Percentiles rank a stretch among this genome's conserved stretches.
phyloP scores from a whole-genome alignment of 345 rosid genomes.

The Eutrema japonicum region DNA sequence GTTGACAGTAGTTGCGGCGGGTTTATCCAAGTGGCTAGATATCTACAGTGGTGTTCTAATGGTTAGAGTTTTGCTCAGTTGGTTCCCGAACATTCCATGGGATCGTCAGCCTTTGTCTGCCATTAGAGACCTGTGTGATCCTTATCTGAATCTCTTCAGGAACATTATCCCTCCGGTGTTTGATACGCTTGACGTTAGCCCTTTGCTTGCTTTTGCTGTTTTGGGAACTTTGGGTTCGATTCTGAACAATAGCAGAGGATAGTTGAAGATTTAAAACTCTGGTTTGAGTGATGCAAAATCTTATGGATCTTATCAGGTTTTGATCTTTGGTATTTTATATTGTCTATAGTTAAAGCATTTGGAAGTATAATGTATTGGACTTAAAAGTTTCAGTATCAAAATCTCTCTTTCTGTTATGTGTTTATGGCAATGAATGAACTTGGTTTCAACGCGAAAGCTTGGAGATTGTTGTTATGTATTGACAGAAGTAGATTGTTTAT shows the following conservation, averaged over 20 bases:
- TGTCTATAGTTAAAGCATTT: neutral
- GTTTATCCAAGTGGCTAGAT: conserved; percentile 84
- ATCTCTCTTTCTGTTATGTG: neutral
- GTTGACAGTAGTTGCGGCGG: conserved; percentile 82
- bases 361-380: conserved; percentile 8
- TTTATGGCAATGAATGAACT: conserved; percentile 1
- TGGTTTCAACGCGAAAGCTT: neutral
- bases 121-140: conserved; percentile 83
- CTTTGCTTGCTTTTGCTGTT: conserved; percentile 80
- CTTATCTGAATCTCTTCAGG: conserved; percentile 84
- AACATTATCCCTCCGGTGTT: conserved; percentile 80
- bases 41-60: conserved; percentile 84
- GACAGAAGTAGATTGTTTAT: conserved; percentile 6
- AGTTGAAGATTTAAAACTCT: neutral
- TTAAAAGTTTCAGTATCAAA: conserved; percentile 1
- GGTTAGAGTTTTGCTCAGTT: conserved; percentile 92
- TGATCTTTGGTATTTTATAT: neutral
- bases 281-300: neutral
- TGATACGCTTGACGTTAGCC: conserved; percentile 82
- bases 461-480: neutral
- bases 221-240: conserved; percentile 74
- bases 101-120: conserved; percentile 86
- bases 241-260: conserved; percentile 56
- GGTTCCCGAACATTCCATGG: conserved; percentile 97
- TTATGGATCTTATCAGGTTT: conserved; percentile 10